These are phyloP conservation scores for Phyllosticta citrichinensis DNA, from an alignment of 2,329 filamentous ascomycete genomes.

Conservation along the genomic window DNA sequence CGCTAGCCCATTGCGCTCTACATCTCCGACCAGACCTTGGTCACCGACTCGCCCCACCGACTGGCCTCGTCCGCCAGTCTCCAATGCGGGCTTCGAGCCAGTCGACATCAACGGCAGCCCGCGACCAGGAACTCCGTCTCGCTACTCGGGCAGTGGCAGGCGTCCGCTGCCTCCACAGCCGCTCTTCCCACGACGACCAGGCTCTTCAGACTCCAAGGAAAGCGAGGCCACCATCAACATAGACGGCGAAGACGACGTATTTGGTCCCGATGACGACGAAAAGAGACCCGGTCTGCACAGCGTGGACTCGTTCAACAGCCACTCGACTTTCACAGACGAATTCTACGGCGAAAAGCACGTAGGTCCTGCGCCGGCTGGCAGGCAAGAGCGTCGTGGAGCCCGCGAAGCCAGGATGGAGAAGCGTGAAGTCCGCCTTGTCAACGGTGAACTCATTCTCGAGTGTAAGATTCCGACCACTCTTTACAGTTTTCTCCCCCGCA, in stretches of 20 bases:
- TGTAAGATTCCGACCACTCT: constrained; percentile 99
- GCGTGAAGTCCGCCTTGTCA: constrained; percentile 93
- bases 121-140: constrained; percentile 78
- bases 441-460: constrained; percentile 92
- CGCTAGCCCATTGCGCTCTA: constrained; percentile 41
- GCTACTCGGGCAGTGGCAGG: constrained; percentile 79
- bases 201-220: constrained; percentile 33
- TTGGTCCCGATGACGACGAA: constrained; percentile 52
- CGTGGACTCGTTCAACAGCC: constrained; percentile 53
- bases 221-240: constrained; percentile 64
- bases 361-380: constrained; percentile 75
- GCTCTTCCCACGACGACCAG: constrained; percentile 55
- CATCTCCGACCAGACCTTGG: constrained; percentile 35
- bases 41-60: constrained; percentile 48
- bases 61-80: constrained; percentile 61
- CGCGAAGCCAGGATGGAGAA: constrained; percentile 79
- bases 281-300: constrained; percentile 49
- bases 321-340: constrained; percentile 49
- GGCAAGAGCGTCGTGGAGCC: constrained; percentile 79
- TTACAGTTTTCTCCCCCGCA: constrained; percentile 88
- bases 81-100: constrained; percentile 69
- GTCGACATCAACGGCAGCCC: constrained; percentile 82
- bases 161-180: constrained; percentile 83
- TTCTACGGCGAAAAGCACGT: constrained; percentile 59
- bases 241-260: constrained; percentile 53